phyloP scores from a whole-genome alignment of 495 filamentous ascomycete species.

The Podospora anserina region DNA sequence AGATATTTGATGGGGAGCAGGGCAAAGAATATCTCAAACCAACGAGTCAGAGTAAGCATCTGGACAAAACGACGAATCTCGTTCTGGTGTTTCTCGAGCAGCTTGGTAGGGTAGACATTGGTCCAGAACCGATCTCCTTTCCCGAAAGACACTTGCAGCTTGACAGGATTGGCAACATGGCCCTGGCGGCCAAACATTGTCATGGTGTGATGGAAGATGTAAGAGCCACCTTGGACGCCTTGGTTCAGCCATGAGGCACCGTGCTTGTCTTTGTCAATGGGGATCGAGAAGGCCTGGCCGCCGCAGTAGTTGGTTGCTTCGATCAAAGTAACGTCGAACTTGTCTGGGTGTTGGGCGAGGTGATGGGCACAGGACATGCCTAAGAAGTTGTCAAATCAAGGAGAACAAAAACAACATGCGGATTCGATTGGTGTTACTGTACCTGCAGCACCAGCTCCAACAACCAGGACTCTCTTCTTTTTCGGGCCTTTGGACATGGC shows the following conservation, averaged over 20 bases:
- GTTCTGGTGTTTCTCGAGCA: conserved; percentile 58
- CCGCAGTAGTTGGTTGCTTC: conserved; percentile 65
- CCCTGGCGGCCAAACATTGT: conserved; percentile 71
- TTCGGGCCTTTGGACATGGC: background rate
- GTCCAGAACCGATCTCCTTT: conserved; percentile 78
- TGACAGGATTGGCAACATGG: conserved; percentile 63
- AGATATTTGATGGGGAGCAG: conserved; percentile 69
- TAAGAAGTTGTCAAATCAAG: background rate
- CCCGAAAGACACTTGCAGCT: conserved; percentile 77
- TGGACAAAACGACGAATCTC: conserved; percentile 66
- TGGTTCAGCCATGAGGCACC: conserved; percentile 79
- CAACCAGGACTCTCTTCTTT: conserved; percentile 53
- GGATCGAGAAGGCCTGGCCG: conserved; percentile 79
- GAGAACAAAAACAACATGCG: background rate
- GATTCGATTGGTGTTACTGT: background rate
- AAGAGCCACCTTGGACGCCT: conserved; percentile 77
- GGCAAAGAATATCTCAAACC: conserved; percentile 67
- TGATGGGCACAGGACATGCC: conserved; percentile 70
- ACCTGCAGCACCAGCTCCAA: conserved; percentile 65
- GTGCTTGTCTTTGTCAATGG: conserved; percentile 62
- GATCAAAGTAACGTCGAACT: conserved; percentile 71
- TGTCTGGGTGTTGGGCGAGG: conserved; percentile 67
- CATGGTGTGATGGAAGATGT: conserved; percentile 78
- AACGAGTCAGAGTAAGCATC: conserved; percentile 66
- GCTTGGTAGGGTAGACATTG: conserved; percentile 70